Conservation (phyloP, 768 basidiomycete species). For the Psilocybe subaeruginosa region DNA sequence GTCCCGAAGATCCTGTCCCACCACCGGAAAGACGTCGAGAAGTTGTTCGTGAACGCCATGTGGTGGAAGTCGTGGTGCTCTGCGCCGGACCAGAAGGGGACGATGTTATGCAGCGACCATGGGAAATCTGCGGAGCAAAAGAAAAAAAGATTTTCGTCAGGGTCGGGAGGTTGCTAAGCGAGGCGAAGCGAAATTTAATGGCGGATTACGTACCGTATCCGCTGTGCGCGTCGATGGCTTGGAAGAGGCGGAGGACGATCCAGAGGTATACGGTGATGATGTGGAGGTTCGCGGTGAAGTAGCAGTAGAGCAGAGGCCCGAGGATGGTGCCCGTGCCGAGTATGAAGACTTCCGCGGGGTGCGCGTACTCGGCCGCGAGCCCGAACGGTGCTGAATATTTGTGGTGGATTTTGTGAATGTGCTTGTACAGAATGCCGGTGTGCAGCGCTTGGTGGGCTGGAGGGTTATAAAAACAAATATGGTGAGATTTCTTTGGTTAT, state of each 20-base stretch:
- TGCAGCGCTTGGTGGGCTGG: conserved; percentile 90
- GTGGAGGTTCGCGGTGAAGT: conserved; percentile 76
- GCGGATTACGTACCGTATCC: conserved; percentile 73
- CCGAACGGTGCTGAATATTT: conserved; percentile 97
- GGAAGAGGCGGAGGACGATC: conserved; percentile 94
- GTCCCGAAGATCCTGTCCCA: conserved; percentile 91
- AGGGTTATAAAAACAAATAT: neutral
- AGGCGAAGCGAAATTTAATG: too few species aligned
- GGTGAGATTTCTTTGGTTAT: neutral
- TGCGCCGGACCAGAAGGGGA: conserved; percentile 97
- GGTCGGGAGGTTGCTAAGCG: too few species aligned
- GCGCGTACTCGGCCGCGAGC: conserved; percentile 96
- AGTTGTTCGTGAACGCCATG: conserved; percentile 95
- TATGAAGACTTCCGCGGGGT: conserved; percentile 95
- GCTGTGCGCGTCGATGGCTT: conserved; percentile 96
- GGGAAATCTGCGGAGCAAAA: conserved; percentile 76
- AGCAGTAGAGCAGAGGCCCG: conserved; percentile 87
- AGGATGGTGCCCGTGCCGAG: conserved; percentile 90
- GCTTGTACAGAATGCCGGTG: conserved; percentile 80
- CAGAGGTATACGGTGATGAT: conserved; percentile 93
- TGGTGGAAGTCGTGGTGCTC: conserved; percentile 99
- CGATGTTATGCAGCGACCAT: conserved; percentile 90
- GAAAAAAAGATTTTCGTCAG: too few species aligned
- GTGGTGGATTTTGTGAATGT: conserved; percentile 98
- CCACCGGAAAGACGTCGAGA: conserved; percentile 92